These are phyloP conservation scores for Anthracocystis setariae DNA, from an alignment of 1,284 basidiomycete genomes.

Conservation along the genomic window DNA sequence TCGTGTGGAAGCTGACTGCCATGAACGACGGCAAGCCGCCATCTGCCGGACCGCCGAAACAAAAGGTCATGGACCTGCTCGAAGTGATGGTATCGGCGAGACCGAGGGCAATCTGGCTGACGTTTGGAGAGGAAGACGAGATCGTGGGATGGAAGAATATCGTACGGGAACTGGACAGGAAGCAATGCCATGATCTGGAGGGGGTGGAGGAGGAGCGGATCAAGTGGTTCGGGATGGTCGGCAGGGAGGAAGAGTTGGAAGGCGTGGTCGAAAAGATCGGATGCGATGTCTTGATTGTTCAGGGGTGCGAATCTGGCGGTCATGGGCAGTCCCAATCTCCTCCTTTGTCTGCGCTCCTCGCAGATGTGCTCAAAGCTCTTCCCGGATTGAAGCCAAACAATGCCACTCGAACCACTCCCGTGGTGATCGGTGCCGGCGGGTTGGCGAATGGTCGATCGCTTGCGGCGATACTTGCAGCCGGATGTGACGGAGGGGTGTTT, in stretches of 20 bases:
- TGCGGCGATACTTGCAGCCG: constrained; percentile 52
- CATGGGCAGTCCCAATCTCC: constrained; percentile 61
- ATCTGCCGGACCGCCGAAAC: constrained; percentile 3
- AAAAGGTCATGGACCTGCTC: constrained; percentile 39
- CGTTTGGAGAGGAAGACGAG: constrained; percentile 56
- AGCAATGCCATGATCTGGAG: constrained; percentile 31
- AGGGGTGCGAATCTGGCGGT: constrained; percentile 61
- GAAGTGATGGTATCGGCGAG: constrained; percentile 44
- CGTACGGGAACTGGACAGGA: constrained; percentile 40
- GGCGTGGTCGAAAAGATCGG: constrained; percentile 44
- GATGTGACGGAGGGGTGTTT: constrained; percentile 61
- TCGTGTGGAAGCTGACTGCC: constrained; percentile 58
- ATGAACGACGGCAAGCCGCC: constrained; percentile 44
- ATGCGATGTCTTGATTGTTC: constrained; percentile 60
- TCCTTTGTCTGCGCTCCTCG: constrained; percentile 49
- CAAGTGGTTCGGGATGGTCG: constrained; percentile 58
- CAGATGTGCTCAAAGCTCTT: constrained; percentile 18
- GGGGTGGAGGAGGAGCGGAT: constrained; percentile 24
- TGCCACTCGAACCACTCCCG: constrained; percentile 15
- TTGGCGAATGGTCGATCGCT: constrained; percentile 51
- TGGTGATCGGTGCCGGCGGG: constrained; percentile 61
- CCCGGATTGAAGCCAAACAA: constrained; percentile 32
- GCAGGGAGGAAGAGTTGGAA: constrained; percentile 46
- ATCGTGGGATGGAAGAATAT: constrained; percentile 46
- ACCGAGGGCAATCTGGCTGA: constrained; percentile 61